Evolutionary conservation across 2,329 filamentous ascomycete genomes (phyloP), one percentile per base, ranked within the genome.

Genomic region (Diaporthe aspalathi): DNA sequence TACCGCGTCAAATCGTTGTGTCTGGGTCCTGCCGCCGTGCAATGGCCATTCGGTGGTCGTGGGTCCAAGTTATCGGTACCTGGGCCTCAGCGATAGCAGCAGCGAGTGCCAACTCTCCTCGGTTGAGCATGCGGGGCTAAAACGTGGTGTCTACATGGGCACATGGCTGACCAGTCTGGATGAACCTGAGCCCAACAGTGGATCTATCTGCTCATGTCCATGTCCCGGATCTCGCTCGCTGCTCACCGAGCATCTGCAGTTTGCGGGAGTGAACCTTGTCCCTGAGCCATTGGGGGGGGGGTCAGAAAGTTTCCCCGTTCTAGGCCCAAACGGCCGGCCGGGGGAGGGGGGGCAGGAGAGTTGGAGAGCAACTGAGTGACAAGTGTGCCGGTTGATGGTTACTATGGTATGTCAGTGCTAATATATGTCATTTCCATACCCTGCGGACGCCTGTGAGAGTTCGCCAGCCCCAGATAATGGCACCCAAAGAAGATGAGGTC

Each of bases 361-460:
- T n/a, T n/a, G n/a, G 35, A 38, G 35, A 38, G 35, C 35, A 29
- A 17, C 38, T 22, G 35, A 49, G 22, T 49, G 60, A 63, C 60
- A 63, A 63, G 22, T 49, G 60, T 49, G 43, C 60, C 60, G 43
- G 60, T 49, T 49, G 22, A 63, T 32, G 60, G 5, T 5, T 35
- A 9, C 32, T 35, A 35, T 35, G 43, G 49, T 63, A 50, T 49
- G 60, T 63, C 60, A 50, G 60, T 63, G 60, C 60, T 63, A 63
- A 63, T 63, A 63, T 50, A 63, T 63, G 60, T 63, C 60, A 63
- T 63, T 63, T 63, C 60, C 60, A 63, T 35, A 49, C 57, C 57
- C 57, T 63, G 57, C 27, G 43, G 24, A 20, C 27, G 27, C 6
- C 35, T 35, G 57, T 49, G 43, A 63, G 43, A 43, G 43, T 12